Percentiles rank a stretch among this genome's conserved stretches.
phyloP scores from a whole-genome alignment of 768 basidiomycete genomes.

The Fomitopsis serialis region DNA sequence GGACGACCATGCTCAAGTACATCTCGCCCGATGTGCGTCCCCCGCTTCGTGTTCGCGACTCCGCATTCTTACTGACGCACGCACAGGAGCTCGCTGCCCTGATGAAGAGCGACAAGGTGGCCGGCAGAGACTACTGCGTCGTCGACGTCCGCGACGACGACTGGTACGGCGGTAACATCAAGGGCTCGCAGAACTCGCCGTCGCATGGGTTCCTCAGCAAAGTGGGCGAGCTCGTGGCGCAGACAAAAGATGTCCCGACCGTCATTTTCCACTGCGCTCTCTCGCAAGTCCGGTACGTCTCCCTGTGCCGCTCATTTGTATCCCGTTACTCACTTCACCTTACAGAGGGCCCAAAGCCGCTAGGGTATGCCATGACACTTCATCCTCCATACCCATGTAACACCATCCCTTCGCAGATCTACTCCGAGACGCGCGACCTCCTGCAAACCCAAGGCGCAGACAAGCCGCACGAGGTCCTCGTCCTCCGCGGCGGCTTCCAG shows the following conservation, averaged over 20 bases:
- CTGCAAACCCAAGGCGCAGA: conserved; percentile 36
- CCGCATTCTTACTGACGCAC: neutral
- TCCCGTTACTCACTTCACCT: conserved; percentile 4
- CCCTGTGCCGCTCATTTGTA: neutral
- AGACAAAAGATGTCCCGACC: conserved; percentile 54
- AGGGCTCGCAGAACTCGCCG: conserved; percentile 55
- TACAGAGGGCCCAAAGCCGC: conserved; percentile 76
- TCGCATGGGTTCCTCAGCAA: conserved; percentile 51
- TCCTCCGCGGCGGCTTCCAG: conserved; percentile 70
- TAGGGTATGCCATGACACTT: conserved; percentile 36
- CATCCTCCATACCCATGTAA: neutral
- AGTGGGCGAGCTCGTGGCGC: conserved; percentile 53
- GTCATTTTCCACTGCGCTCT: conserved; percentile 77
- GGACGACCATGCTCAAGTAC: conserved; percentile 29
- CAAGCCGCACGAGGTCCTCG: conserved; percentile 49
- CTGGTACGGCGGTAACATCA: conserved; percentile 75
- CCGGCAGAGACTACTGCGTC: conserved; percentile 64
- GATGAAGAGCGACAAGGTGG: conserved; percentile 59
- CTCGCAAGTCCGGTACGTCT: conserved; percentile 68
- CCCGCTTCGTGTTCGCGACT: neutral
- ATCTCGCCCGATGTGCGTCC: conserved; percentile 34
- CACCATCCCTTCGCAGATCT: conserved; percentile 48
- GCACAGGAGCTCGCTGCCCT: conserved; percentile 61
- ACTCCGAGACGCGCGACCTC: conserved; percentile 54
- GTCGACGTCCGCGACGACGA: conserved; percentile 87